Base-by-base conservation (phyloP, 2,329 filamentous ascomycete species). In the Diaporthe eres region DNA sequence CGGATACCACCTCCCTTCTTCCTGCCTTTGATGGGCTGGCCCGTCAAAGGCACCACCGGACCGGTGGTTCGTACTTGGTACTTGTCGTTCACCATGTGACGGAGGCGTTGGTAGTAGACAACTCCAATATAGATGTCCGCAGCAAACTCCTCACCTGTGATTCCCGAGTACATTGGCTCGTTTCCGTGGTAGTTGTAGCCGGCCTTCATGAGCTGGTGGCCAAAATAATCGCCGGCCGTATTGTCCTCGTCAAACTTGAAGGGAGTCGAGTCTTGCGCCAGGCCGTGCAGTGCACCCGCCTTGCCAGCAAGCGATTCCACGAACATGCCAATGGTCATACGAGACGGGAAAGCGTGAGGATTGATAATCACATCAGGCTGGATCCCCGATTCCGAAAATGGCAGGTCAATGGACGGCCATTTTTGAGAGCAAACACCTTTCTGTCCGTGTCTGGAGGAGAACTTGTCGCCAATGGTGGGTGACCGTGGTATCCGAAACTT, bases 31-130 rank as follows among this genome's bases (percentile, higher is more conserved):
- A 99, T 97, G 55, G 97, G 97, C 84, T 99, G 97, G 44, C 96
- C 96, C 0, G 96, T 98, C 22, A 97, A 92, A 34, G 93, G 91
- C 74, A 97, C 97, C 58, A 98, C 94, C 1, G 96, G 96, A 74
- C 97, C 97, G 0, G 97, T 98, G 3, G 97, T 98, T 85, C 97
- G 93, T 74, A 98, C 97, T 85, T 99, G 97, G 89, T 94, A 99
- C 86, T 99, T 99, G 86, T 99, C 97, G 90, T 98, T 98, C 74
- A 99, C 97, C 97, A 99, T 99, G 92, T 99, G 97, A 84, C 97
- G 91, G 77, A 99, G 90, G 84, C 97, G 93, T 86, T 99, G 97
- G 89, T 99, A 99, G 89, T 98, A 98, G 77, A 99, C 97, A 15
- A 98, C 93, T 63, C 97, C 97, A 76, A 98, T 92, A 86, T 98